These are phyloP conservation scores for Uromyces viciae-fabae DNA, from an alignment of 1,284 basidiomycete genomes.

Conservation along the genomic window DNA sequence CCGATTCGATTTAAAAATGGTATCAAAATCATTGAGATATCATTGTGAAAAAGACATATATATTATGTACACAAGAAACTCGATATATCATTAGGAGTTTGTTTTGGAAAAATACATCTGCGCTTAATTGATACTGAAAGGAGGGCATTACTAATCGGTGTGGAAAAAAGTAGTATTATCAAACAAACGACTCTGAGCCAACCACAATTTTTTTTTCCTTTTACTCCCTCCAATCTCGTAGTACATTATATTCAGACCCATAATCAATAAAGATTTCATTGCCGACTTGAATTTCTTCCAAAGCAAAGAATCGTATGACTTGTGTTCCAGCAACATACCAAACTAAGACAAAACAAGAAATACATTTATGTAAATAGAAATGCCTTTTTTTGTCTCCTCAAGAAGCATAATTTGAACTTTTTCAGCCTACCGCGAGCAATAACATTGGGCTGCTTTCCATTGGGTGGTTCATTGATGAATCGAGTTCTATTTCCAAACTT, in stretches of 20 bases:
- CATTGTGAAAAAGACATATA: no score
- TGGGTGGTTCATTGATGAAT: constrained; percentile 17
- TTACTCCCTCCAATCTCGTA: no score
- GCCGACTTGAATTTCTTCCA: not conserved
- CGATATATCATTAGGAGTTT: no score
- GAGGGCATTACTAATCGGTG: no score
- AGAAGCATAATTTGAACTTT: not conserved
- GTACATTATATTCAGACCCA: not conserved
- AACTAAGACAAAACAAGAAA: not conserved
- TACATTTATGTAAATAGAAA: not conserved
- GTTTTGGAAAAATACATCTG: no score
- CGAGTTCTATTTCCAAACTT: constrained; percentile 28
- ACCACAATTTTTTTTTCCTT: no score
- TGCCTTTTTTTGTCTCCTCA: not conserved
- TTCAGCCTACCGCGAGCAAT: not conserved
- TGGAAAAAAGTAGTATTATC: no score
- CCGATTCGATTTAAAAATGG: no score
- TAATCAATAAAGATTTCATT: constrained; percentile 17
- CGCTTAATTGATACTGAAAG: no score
- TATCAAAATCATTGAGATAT: no score
- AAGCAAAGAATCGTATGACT: constrained; percentile 16
- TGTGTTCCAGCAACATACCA: constrained; percentile 26
- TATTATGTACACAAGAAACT: no score
- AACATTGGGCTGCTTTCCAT: not conserved
- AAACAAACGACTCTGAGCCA: no score